A percentile compares a stretch with the other conserved stretches of the same genome.
Evolutionary conservation across 345 rosid species (phyloP).

Genomic region (Brassica nigra): DNA sequence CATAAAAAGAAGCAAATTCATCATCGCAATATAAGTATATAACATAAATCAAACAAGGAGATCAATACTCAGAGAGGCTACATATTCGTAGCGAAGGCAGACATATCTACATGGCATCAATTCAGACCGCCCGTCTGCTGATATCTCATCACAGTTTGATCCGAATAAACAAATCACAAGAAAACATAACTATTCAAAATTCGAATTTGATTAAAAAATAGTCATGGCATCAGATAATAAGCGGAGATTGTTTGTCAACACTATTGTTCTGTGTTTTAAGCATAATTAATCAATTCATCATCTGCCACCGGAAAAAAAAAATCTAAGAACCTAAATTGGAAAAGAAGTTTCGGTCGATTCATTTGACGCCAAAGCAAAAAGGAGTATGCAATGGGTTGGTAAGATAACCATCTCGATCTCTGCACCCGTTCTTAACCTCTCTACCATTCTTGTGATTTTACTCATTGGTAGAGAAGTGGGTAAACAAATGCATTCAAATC

Average conservation of each 20-base stretch:
- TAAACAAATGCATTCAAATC: constrained; percentile 46
- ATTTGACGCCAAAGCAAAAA: constrained; percentile 45
- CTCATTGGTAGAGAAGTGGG: not conserved
- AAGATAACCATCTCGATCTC: constrained; percentile 38
- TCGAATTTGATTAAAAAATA: not conserved
- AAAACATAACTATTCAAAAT: not conserved
- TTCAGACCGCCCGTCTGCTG: constrained; percentile 53
- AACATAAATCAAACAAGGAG: not conserved
- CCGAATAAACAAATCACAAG: not conserved
- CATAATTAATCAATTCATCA: constrained; percentile 41
- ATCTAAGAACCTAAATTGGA: too few relatives aligned
- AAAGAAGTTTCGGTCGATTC: constrained; percentile 29
- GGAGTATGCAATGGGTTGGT: constrained; percentile 39
- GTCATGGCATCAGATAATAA: constrained; percentile 46
- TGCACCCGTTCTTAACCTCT: constrained; percentile 35
- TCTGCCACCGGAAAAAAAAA: constrained; percentile 18
- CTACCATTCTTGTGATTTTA: constrained; percentile 7
- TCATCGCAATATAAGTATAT: constrained; percentile 18
- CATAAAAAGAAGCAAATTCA: constrained; percentile 34
- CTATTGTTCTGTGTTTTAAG: constrained; percentile 35
- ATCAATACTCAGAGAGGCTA: constrained; percentile 36
- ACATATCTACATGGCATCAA: constrained; percentile 48
- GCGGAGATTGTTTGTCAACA: constrained; percentile 43
- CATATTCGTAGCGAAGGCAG: constrained; percentile 29
- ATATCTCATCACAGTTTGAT: constrained; percentile 39